Base-by-base conservation (phyloP, 345 rosid genomes). In the Citrus hindsii region DNA sequence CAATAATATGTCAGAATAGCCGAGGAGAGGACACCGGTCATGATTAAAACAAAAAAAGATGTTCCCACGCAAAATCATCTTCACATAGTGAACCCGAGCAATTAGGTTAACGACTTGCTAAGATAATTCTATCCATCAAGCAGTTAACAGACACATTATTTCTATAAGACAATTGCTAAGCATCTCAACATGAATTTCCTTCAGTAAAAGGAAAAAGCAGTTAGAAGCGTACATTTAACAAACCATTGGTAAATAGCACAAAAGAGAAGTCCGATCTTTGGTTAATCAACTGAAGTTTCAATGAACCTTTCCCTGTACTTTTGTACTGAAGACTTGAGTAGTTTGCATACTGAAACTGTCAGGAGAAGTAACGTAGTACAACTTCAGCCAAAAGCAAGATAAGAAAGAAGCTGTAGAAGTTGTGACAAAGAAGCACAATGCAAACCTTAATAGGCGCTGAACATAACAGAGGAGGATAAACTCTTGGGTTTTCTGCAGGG, bases 261-360 rank as follows among this genome's bases (percentile, higher is more conserved):
- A 92, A 87, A 1, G 93, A 87, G 77, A 90, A 92, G 38, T 90
- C 92, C 0, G 94, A 92, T 91, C 97, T 85, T 77, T 92, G 97
- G 82, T 89, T 92, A 82, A 91, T 87, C 82, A 92, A 67, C 58
- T 79, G 94, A 87, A 92, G 88, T 86, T 87, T 91, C 89, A 91
- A 76, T 21, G 70, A 81, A 65, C 93, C 97, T 73, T 78, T 79
- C 38, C 97, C 92, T 0, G 88, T 80, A 67, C 33, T 46, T 60
- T 65, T 86, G 83, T 92, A 92, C 14, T 77, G 81, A 37, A 84
- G 85, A 84, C 74, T 88, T 40, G 88, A 83, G 81, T 85, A 85
- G 84, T 89, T 90, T 72, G 97, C 94, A 87, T 83, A 87, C 51
- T 89, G 93, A 67, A 61, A 89, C 93, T 88, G 92, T 71, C 76